Conservation (phyloP, 2,329 filamentous ascomycete genomes). For the Hymenotorrendiella dingleyae region DNA sequence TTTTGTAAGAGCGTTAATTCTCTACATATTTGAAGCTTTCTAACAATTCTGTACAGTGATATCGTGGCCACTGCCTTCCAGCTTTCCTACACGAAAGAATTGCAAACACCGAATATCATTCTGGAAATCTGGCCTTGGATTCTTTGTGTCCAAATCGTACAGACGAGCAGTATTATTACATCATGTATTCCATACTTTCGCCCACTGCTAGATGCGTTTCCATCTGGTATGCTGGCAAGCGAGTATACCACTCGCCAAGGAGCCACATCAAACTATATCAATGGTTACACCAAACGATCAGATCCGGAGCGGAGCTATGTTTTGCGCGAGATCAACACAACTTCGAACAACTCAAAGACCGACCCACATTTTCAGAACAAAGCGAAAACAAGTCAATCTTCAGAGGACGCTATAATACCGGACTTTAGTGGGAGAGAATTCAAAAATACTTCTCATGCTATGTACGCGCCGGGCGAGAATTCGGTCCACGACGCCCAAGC, state of each 20-base stretch:
- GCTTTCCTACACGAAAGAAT: neutral
- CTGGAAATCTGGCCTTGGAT: neutral
- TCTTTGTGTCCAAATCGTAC: neutral
- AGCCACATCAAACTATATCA: neutral
- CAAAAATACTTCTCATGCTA: neutral
- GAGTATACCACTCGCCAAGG: neutral
- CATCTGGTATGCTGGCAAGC: neutral
- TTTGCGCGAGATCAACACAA: neutral
- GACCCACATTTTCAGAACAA: too few relatives aligned
- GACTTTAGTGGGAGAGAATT: neutral
- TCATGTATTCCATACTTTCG: neutral
- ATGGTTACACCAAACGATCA: neutral
- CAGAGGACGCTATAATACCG: neutral
- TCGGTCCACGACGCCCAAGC: neutral
- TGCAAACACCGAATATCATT: neutral
- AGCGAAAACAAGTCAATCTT: neutral
- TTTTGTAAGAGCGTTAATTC: neutral
- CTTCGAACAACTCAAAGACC: too few relatives aligned
- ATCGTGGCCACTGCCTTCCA: neutral
- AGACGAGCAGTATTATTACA: neutral
- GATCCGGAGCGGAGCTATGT: neutral
- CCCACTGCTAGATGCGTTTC: neutral
- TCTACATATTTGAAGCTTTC: neutral
- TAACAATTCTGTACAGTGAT: neutral
- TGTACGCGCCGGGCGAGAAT: too few relatives aligned